Percentiles rank a stretch among this genome's conserved stretches.
These are phyloP conservation scores for Irpex sp. DNA, from an alignment of 1,284 basidiomycete species.

Conservation along the genomic window DNA sequence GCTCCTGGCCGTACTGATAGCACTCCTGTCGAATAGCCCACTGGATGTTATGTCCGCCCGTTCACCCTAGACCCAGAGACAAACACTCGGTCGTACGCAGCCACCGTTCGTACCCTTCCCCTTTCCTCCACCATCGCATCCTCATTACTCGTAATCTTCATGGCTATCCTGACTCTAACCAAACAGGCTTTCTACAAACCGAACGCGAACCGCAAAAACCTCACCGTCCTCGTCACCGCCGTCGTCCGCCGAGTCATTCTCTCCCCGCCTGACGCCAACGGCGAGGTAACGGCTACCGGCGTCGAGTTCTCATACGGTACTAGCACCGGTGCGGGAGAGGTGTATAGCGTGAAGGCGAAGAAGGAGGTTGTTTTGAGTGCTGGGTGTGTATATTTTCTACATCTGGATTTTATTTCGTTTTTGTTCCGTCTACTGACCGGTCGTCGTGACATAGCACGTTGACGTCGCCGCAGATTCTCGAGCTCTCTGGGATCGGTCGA, in stretches of 20 bases:
- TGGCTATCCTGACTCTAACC: neutral
- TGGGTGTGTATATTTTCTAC: conserved; percentile 16
- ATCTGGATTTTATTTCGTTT: neutral
- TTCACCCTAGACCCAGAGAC: conserved; percentile 4
- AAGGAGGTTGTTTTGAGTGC: conserved; percentile 25
- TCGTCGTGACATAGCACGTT: conserved; percentile 15
- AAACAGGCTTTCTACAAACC: neutral
- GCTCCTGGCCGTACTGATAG: neutral
- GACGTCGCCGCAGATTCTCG: conserved; percentile 33
- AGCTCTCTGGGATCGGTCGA: conserved; percentile 37
- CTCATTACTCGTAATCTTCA: no score
- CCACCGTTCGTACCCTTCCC: conserved; percentile 10
- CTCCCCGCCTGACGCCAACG: neutral
- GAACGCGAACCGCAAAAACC: neutral
- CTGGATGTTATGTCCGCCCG: neutral
- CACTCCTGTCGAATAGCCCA: neutral
- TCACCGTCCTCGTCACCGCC: neutral
- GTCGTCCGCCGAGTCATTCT: neutral
- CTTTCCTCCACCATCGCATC: neutral
- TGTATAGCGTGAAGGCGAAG: conserved; percentile 15
- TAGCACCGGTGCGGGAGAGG: conserved; percentile 3
- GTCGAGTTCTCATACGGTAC: conserved; percentile 19
- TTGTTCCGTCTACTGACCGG: neutral
- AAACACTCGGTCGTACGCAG: conserved; percentile 18
- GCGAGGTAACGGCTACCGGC: conserved; percentile 17